Base-by-base conservation (phyloP, 1,284 basidiomycete species). In the Leccinum huronense region DNA sequence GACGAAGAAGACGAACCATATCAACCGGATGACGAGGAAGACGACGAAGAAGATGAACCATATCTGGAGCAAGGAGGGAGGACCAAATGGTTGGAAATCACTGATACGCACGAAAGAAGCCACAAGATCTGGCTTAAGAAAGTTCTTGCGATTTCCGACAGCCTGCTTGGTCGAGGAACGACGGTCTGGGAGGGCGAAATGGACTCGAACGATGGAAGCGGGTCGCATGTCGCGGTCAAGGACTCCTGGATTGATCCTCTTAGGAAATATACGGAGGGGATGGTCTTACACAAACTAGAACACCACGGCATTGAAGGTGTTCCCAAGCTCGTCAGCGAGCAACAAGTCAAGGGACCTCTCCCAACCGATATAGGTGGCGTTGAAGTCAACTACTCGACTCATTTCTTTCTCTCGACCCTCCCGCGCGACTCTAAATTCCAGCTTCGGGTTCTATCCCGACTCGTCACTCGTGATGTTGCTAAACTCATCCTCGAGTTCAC, bases 101-200 rank as follows among this genome's bases (percentile, higher is more conserved):
- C 16, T 2, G 33, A 62, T 5, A 36, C n/a, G 38, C 6, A 62
- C 2, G 11, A 38, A 9, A 2, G 42, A 1, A 13, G 5, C 23
- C 13, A 14, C 62, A 61, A 48, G 30, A 40, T 63, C 3, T 23
- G 42, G 30, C 63, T 63, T 5, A 40, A 4, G 11, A 63, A 10
- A 0, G 3, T 64, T 3, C 38, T 66, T 1, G n/a, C 23, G 1
- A 61, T 66, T 3, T 61, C 65, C 8, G 57, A 66, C 40, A 65
- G 36, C 42, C 34, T 65, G 8, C 5, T 55, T 19, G 38, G 63
- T 40, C 42, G 8, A n/a, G 63, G 65, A 4, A 64, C n/a, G 6
- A 65, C 40, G 1, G 57, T 66, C 13, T 66, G 63, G 65, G 30
- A 65, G 36, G 65, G 63, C 3, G n/a, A 58, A 40, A n/a, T 59